These are phyloP conservation scores for Ustilago esculenta DNA, from an alignment of 1,284 basidiomycete species.

Conservation along the genomic window DNA sequence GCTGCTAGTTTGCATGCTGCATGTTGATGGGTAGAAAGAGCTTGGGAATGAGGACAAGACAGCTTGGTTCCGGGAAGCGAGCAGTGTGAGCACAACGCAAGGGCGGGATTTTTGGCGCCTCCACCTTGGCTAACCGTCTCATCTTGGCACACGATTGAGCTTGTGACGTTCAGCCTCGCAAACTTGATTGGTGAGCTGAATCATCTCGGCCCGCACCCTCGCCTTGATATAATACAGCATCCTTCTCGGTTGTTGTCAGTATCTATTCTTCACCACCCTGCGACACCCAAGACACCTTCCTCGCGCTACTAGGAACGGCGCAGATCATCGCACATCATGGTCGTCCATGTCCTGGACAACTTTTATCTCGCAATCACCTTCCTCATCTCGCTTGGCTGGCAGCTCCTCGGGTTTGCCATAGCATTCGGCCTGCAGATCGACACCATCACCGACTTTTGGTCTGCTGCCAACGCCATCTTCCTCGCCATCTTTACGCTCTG, in stretches of 20 bases:
- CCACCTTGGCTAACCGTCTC: too few relatives aligned
- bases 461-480: conserved; percentile 56
- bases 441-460: conserved; percentile 64
- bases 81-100: too few relatives aligned
- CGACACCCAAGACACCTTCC: too few relatives aligned
- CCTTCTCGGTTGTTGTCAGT: not conserved
- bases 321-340: conserved; percentile 14
- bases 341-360: conserved; percentile 70
- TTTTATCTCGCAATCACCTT: conserved; percentile 77
- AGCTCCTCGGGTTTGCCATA: conserved; percentile 75
- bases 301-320: too few relatives aligned
- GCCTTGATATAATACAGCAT: conserved; percentile 12
- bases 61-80: not conserved
- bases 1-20: not conserved
- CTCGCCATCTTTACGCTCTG: conserved; percentile 67
- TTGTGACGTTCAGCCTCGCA: too few relatives aligned
- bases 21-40: too few relatives aligned
- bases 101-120: too few relatives aligned
- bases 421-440: conserved; percentile 62
- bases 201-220: not conserved
- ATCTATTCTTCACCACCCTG: not conserved
- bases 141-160: too few relatives aligned
- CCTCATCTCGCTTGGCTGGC: conserved; percentile 76
- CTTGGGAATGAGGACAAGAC: conserved; percentile 3
- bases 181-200: conserved; percentile 3